phyloP scores from a whole-genome alignment of 2,329 filamentous ascomycete species.

The Niveomyces coronatus region DNA sequence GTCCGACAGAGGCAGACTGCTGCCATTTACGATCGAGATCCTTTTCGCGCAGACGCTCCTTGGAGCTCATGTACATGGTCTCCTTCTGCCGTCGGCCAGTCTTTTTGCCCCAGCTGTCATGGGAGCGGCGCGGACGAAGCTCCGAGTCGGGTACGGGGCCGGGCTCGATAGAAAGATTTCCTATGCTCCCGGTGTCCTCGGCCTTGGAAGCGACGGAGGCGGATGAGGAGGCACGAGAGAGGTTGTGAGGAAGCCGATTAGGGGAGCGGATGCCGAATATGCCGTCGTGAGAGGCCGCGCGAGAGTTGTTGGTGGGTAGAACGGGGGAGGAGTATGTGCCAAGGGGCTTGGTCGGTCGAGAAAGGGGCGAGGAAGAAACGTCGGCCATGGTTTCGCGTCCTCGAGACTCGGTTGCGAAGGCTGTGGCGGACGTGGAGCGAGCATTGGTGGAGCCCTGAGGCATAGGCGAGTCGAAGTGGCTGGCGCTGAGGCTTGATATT shows the following conservation, averaged over 20 bases:
- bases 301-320: slow-evolving; percentile 43
- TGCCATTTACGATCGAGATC: slow-evolving; percentile 50
- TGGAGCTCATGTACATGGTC: slow-evolving; percentile 65
- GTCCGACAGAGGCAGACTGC: slow-evolving; percentile 12
- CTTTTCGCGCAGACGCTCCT: slow-evolving; percentile 52
- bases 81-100: slow-evolving; percentile 42
- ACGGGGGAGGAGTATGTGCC: slow-evolving; percentile 51
- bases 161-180: slow-evolving; percentile 53
- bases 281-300: slow-evolving; percentile 36
- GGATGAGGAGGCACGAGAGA: slow-evolving; percentile 48
- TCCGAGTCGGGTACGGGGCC: slow-evolving; percentile 37
- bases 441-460: slow-evolving; percentile 24
- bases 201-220: slow-evolving; percentile 44
- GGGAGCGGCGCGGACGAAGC: slow-evolving; percentile 41
- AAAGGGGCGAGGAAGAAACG: slow-evolving; percentile 56
- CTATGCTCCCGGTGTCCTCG: slow-evolving; percentile 52
- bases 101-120: slow-evolving; percentile 54
- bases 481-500: slow-evolving; percentile 61
- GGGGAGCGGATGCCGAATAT: slow-evolving; percentile 44
- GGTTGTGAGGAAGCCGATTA: slow-evolving; percentile 34
- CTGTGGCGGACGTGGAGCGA: slow-evolving; percentile 9
- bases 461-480: slow-evolving; percentile 55
- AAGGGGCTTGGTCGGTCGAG: slow-evolving; percentile 73
- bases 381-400: slow-evolving; percentile 45
- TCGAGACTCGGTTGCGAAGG: slow-evolving; percentile 32